Evolutionary conservation across 176 grass and related monocot species (phyloP), one percentile per base, ranked within the genome.

Genomic region (Raddia guianensis): DNA sequence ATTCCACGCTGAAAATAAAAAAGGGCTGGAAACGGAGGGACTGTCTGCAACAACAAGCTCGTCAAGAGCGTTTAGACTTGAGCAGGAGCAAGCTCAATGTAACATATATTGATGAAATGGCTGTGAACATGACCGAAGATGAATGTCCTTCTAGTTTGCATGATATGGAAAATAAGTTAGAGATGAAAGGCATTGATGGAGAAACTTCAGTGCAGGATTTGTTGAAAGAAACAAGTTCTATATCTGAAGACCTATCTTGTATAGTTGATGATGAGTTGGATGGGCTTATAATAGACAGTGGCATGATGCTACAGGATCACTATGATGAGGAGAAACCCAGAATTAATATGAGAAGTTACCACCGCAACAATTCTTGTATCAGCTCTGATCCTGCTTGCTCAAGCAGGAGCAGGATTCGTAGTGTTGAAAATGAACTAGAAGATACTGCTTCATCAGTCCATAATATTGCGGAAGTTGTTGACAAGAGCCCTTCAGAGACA

Each of bases 61-160:
- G 92, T 9, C 90, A 99, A 59, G 96, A 99, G 70, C 83, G 90
- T 49, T 74, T 99, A 58, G 93, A 95, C 45, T 87, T 72, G 12
- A 93, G 92, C 68, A 89, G 92, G 82, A 99, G 91, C 70, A 92
- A 87, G 54, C 82, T 89, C 47, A 74, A 16, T 49, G 88, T 92
- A 82, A 72, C 66, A 81, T 70, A 89, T 48, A 72, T 86, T 78
- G 90, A 91, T 81, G 91, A 95, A 72, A 93, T 95, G 96, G 84
- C 83, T 74, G 85, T 91, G 35, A 95, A 93, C 79, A 93, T 98
- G 92, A 81, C 87, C 59, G 90, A 95, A 77, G 88, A 99, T 68
- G 87, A 87, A 70, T 73, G 45, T 47, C 66, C 68, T 62, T 76
- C 57, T 76, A 66, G 66, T 68, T 79, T 86, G 50, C 76, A 80